phyloP scores from a whole-genome alignment of 805 yeast species.

The Candida oleophila region DNA sequence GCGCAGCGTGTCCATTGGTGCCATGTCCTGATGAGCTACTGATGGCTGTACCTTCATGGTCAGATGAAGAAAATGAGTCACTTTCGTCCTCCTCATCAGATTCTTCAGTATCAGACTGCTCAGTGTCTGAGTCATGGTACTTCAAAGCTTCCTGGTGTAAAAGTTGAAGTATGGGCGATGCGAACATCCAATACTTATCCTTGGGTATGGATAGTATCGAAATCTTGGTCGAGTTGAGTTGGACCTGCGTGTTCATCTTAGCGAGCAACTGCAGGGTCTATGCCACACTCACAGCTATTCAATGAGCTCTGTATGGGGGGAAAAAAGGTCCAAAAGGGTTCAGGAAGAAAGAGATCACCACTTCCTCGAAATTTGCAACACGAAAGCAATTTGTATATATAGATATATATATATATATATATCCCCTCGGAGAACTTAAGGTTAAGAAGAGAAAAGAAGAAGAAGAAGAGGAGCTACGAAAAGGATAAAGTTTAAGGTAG shows the following conservation, averaged over 20 bases:
- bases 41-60: background rate
- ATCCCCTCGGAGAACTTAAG: too few species aligned
- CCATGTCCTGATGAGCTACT: background rate
- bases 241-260: slow-evolving; percentile 51
- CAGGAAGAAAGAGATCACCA: too few species aligned
- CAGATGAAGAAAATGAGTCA: background rate
- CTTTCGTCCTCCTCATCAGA: slow-evolving; percentile 1
- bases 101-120: slow-evolving; percentile 9
- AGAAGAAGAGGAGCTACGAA: background rate
- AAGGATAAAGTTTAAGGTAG: background rate
- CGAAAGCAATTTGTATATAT: too few species aligned
- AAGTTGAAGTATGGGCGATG: slow-evolving; percentile 49
- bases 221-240: slow-evolving; percentile 44
- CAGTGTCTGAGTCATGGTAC: slow-evolving; percentile 8
- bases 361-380: too few species aligned
- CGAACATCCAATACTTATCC: slow-evolving; percentile 51
- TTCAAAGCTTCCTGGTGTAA: slow-evolving; percentile 35
- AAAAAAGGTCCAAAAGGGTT: background rate
- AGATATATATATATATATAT: too few species aligned
- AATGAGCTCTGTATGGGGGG: background rate
- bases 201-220: slow-evolving; percentile 55
- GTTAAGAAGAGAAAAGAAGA: background rate
- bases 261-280: too few species aligned
- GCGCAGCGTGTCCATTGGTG: background rate
- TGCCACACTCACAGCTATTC: background rate